Conservation (phyloP, 306 rosid species). For the Trifolium pratense region DNA sequence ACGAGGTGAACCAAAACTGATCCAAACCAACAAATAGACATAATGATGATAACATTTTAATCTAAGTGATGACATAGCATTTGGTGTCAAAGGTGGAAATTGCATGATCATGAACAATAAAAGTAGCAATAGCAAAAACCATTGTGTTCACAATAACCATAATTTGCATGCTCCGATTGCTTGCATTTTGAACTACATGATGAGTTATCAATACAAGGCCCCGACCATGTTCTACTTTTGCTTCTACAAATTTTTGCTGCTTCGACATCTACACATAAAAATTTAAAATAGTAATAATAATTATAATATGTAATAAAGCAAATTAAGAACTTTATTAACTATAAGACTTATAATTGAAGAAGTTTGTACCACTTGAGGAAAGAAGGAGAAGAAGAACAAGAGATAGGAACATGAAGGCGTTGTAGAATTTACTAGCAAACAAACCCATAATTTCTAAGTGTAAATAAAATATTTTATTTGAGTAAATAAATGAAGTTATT, state of each 20-base stretch:
- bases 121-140: constrained; percentile 2
- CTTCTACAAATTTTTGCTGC: background rate
- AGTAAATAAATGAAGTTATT: no score
- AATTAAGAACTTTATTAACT: no score
- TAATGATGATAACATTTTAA: no score
- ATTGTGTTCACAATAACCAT: background rate
- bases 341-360: no score
- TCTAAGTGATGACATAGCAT: no score
- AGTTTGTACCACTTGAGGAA: background rate
- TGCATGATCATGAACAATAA: background rate
- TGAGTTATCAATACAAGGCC: background rate
- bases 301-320: no score
- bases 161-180: background rate
- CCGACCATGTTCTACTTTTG: background rate
- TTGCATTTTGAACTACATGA: background rate
- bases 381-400: background rate
- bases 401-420: background rate
- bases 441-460: background rate
- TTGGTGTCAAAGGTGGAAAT: no score
- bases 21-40: no score
- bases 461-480: no score
- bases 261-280: background rate
- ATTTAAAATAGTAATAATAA: background rate
- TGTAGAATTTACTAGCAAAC: background rate
- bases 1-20: no score